Conservation (phyloP, 495 filamentous ascomycete genomes). For the Penicillium bialowiezense region DNA sequence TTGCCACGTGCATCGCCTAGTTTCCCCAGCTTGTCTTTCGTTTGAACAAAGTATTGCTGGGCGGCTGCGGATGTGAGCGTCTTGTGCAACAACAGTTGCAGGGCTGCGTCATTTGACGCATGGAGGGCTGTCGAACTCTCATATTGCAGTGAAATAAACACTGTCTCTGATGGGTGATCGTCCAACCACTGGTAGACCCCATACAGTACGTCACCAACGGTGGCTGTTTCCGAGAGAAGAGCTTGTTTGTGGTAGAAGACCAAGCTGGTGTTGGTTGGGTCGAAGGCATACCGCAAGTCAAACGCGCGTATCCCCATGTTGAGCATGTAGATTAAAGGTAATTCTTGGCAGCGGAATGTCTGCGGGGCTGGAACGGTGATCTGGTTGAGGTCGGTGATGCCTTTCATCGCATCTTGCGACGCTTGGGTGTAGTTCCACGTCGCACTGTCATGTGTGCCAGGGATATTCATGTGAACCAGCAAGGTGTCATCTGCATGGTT, state of each 20-base stretch:
- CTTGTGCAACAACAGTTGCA: slow-evolving; percentile 33
- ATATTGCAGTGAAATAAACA: slow-evolving; percentile 41
- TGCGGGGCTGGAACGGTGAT: slow-evolving; percentile 24
- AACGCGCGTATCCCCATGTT: slow-evolving; percentile 50
- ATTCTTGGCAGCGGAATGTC: slow-evolving; percentile 43
- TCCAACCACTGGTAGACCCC: slow-evolving; percentile 48
- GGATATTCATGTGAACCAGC: slow-evolving; percentile 49
- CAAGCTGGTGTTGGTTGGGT: slow-evolving; percentile 41
- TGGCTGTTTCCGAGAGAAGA: slow-evolving; percentile 42
- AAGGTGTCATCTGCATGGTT: slow-evolving; percentile 36
- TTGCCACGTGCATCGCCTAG: slow-evolving; percentile 42
- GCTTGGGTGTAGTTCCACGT: slow-evolving; percentile 53
- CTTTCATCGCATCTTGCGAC: slow-evolving; percentile 35
- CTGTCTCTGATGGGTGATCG: slow-evolving; percentile 30
- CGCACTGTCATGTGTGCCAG: slow-evolving; percentile 52
- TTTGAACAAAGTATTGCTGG: slow-evolving; percentile 36
- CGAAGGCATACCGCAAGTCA: slow-evolving; percentile 49
- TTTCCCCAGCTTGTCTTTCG: slow-evolving; percentile 32
- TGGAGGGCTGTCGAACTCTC: slow-evolving; percentile 28
- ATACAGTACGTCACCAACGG: slow-evolving; percentile 46
- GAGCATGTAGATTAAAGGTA: slow-evolving; percentile 34
- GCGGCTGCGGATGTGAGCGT: slow-evolving; percentile 32
- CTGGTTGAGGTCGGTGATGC: slow-evolving; percentile 38
- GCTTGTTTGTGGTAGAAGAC: slow-evolving; percentile 51
- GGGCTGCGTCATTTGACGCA: slow-evolving; percentile 31